Evolutionary conservation across 345 rosid species (phyloP), one percentile per base, ranked within the genome.

Genomic region (Brassica incana): DNA sequence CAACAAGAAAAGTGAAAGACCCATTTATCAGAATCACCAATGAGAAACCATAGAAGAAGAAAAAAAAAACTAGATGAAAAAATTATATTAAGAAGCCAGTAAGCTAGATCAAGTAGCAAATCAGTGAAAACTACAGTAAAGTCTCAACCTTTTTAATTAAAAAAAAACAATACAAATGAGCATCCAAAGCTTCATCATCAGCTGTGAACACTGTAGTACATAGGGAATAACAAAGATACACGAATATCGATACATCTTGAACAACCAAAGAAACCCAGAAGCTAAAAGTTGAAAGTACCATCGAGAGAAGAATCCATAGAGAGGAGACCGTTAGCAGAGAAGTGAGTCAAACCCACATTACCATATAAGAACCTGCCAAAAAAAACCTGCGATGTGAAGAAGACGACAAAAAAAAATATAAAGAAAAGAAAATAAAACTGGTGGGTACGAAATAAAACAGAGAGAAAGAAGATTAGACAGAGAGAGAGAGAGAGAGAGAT

Each of bases 261-360:
- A 48, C 65, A 45, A 74, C 74, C 33, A 48, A 74, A 40, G 77
- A 72, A 78, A 78, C 63, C 65, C 71, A 77, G 80, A 71, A 78
- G 32, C 27, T 2, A 29, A 43, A 79, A 67, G 61, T 4, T 38
- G 9, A 61, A 27, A 48, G 14, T 80, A 80, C 83, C 83, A 69
- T 74, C 71, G 2, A 12, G 83, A 69, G 83, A 74, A 74, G 82
- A 79, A 79, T 69, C 83, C 83, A 80, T 80, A 6, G 58, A 40
- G 66, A 38, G 30, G 72, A 23, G 27, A 78, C 18, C 36, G 36
- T 67, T 25, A 2, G 63, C 29, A 58, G 65, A 54, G 25, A 16
- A 54, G 36, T 65, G 63, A 52, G 70, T 80, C 83, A 80, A 74
- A 69, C 67, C 75, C 83, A 80, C 79, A 80, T 80, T 80, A 69